phyloP scores from a whole-genome alignment of 495 filamentous ascomycete genomes.

The Talaromyces ruber region DNA sequence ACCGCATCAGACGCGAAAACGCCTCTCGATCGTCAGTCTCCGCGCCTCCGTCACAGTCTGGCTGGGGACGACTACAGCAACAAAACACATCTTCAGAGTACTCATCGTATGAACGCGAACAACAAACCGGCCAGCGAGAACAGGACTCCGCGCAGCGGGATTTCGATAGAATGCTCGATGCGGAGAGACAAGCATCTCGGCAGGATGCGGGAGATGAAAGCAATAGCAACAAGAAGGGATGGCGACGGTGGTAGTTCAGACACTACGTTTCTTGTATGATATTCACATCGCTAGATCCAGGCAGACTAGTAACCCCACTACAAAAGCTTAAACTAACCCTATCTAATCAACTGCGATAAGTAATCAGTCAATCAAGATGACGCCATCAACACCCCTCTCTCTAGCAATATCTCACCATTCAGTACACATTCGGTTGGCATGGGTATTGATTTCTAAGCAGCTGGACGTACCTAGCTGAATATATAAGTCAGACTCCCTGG shows the following conservation, averaged over 20 bases:
- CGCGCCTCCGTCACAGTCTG: neutral
- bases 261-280: neutral
- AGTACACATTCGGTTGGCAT: neutral
- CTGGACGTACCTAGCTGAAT: neutral
- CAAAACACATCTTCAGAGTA: neutral
- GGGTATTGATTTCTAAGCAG: neutral
- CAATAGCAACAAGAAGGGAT: neutral
- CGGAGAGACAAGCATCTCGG: slow-evolving; percentile 22
- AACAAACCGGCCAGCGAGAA: slow-evolving; percentile 14
- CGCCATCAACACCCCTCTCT: neutral
- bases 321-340: neutral
- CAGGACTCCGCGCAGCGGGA: slow-evolving; percentile 29
- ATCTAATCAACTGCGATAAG: neutral
- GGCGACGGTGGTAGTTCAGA: slow-evolving; percentile 1
- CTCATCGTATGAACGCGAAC: neutral
- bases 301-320: neutral
- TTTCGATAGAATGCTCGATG: slow-evolving; percentile 34
- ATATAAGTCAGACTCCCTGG: neutral
- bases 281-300: neutral
- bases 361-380: neutral
- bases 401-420: neutral
- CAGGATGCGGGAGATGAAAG: slow-evolving; percentile 8
- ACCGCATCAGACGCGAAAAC: slow-evolving; percentile 28
- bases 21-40: neutral
- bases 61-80: neutral